Evolutionary conservation across 1,284 basidiomycete species (phyloP), one percentile per base, ranked within the genome.

Genomic region (Mixia osmundae): DNA sequence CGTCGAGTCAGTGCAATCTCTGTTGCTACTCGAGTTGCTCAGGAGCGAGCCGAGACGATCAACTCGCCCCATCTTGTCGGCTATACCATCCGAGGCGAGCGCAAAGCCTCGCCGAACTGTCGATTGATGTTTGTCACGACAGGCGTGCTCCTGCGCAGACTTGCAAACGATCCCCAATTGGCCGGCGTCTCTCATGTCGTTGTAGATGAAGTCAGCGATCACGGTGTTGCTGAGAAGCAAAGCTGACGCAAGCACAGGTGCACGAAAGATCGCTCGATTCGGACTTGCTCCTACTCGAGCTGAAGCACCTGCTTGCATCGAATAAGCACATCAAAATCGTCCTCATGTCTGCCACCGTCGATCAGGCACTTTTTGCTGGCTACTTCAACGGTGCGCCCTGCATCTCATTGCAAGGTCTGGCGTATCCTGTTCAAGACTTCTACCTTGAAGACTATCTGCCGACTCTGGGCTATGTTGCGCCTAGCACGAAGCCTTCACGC

Each of bases 61-160:
- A 45, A 23, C 48, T 54, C 15, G 72, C 71, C 9, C n/a, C n/a
- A n/a, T n/a, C 74, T 76, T 5, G 75, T 87, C 16, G 80, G 82
- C 2, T 91, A 91, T 50, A 71, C 75, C 1, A 85, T 91, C 42
- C 68, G 83, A 36, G 85, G 87, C n/a, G 82, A 91, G 56, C 70
- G 68, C 23, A 76, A 70, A 41, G 67, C 72, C 20, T 61, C 60
- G 5, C 59, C 61, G 15, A 63, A 65, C 24, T 83, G 78, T 2
- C 73, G 76, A 45, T 56, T 91, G 5, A 58, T 89, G 12, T 94
- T 91, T 52, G 83, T 82, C 50, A 94, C 85, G 0, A 94, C 82
- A 3, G 87, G 85, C 60, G 76, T 94, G 25, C 67, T 85, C 3
- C 63, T 89, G 22, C 64, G 82, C 14, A 31, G 0, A 85, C 79